Conservation (phyloP, 2,329 filamentous ascomycete genomes). For the Penicillium oxalicum region DNA sequence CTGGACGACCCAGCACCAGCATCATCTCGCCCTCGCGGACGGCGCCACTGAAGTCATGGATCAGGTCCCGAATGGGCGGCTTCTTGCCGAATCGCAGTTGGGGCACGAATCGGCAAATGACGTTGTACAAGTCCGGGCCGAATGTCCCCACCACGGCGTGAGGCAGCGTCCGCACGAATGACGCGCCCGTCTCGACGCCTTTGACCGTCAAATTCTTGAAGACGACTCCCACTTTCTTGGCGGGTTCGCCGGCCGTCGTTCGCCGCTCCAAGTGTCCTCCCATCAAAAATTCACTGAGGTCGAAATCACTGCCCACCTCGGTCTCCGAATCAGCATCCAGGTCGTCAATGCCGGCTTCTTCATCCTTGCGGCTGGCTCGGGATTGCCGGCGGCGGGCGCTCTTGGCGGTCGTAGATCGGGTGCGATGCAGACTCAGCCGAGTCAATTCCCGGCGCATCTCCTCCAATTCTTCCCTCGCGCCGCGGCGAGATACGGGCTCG, state of each 20-base stretch:
- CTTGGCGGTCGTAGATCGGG: constrained; percentile 25
- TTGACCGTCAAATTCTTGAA: constrained; percentile 72
- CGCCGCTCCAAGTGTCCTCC: constrained; percentile 72
- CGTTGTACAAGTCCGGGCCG: constrained; percentile 68
- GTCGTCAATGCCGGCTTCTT: constrained; percentile 46
- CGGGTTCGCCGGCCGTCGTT: constrained; percentile 55
- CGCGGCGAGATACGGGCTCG: constrained; percentile 46
- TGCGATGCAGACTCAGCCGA: constrained; percentile 43
- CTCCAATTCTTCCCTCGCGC: constrained; percentile 56
- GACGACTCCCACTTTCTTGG: constrained; percentile 71
- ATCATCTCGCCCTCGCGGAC: constrained; percentile 59
- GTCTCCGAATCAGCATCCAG: constrained; percentile 28
- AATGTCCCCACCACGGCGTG: constrained; percentile 72
- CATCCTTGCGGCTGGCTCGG: constrained; percentile 27
- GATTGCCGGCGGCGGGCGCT: constrained; percentile 25
- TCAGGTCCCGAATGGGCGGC: constrained; percentile 49
- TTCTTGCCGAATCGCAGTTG: constrained; percentile 44
- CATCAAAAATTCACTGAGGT: constrained; percentile 63
- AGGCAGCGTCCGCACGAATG: constrained; percentile 66
- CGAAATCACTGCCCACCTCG: constrained; percentile 48
- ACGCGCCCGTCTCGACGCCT: constrained; percentile 60
- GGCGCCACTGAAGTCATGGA: constrained; percentile 62
- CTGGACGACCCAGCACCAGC: constrained; percentile 66
- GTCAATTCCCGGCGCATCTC: constrained; percentile 52
- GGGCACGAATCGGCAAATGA: constrained; percentile 53